Conservation (phyloP, 495 filamentous ascomycete genomes). For the Amorphotheca resinae region DNA sequence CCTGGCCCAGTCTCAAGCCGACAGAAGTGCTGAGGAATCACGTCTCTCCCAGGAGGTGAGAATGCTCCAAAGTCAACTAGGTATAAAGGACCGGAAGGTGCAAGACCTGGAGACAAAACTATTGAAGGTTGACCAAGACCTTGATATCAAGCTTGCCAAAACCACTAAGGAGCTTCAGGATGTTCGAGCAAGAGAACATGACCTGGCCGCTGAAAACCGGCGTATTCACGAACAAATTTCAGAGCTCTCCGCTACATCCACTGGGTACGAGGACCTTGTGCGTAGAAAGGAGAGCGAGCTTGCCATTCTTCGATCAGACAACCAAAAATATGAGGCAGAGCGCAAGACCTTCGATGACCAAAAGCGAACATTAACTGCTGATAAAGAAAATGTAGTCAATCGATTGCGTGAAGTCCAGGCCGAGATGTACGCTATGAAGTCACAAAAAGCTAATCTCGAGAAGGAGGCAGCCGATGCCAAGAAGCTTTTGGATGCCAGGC, state of each 20-base stretch:
- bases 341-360: constrained; percentile 67
- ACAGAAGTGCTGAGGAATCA: constrained; percentile 60
- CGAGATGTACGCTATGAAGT: constrained; percentile 73
- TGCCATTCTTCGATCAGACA: constrained; percentile 68
- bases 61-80: constrained; percentile 84
- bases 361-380: constrained; percentile 48
- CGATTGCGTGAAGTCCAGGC: constrained; percentile 78
- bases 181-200: constrained; percentile 55
- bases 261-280: constrained; percentile 86
- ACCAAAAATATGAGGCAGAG: constrained; percentile 65
- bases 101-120: constrained; percentile 79
- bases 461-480: constrained; percentile 85
- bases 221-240: constrained; percentile 76
- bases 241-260: constrained; percentile 82
- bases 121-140: constrained; percentile 74
- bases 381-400: constrained; percentile 68
- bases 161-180: constrained; percentile 71
- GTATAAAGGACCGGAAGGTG: constrained; percentile 79
- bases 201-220: constrained; percentile 69
- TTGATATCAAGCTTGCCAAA: constrained; percentile 75
- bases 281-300: constrained; percentile 90
- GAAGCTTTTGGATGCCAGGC: constrained; percentile 69
- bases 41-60: constrained; percentile 69
- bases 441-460: constrained; percentile 70
- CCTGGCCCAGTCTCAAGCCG: constrained; percentile 49